phyloP scores from a whole-genome alignment of 495 filamentous ascomycete genomes.

The Neurospora intermedia region DNA sequence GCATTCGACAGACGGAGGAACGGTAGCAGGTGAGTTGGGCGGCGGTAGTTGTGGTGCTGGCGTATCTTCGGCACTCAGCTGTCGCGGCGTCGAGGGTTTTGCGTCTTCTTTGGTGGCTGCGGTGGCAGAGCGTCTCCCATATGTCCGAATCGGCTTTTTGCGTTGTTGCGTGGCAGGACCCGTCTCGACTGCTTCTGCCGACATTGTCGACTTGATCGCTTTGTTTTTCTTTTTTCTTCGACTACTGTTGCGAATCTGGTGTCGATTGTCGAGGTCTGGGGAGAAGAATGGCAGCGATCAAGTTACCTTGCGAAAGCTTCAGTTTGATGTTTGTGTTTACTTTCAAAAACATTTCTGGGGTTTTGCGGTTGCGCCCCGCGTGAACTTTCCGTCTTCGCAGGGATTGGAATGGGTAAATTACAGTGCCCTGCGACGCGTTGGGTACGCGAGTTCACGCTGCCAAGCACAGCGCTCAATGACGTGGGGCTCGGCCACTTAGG shows the following conservation, averaged over 20 bases:
- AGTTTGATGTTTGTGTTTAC: not conserved
- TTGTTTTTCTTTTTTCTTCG: not conserved
- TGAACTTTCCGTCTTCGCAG: not conserved
- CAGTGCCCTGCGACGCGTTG: not conserved
- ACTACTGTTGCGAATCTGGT: not conserved
- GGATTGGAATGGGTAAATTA: not conserved
- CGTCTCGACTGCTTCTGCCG: not conserved
- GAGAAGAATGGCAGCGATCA: too few relatives aligned
- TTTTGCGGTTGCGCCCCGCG: not conserved
- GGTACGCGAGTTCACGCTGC: not conserved
- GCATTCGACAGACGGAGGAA: not conserved
- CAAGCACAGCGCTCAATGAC: not conserved
- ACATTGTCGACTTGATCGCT: not conserved
- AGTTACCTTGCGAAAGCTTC: too few relatives aligned
- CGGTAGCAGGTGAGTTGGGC: not conserved
- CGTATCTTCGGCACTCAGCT: not conserved
- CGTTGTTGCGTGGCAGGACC: not conserved
- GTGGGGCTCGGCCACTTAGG: not conserved
- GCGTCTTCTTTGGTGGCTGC: not conserved
- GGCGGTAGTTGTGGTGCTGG: not conserved
- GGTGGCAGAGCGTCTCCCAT: constrained; percentile 25
- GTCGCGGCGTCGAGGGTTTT: not conserved
- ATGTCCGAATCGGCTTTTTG: constrained; percentile 34
- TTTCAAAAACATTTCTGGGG: not conserved
- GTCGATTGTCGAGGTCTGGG: not conserved